Evolutionary conservation across 768 basidiomycete genomes (phyloP), one percentile per base, ranked within the genome.

Genomic region (Tylopilus subfusipes): DNA sequence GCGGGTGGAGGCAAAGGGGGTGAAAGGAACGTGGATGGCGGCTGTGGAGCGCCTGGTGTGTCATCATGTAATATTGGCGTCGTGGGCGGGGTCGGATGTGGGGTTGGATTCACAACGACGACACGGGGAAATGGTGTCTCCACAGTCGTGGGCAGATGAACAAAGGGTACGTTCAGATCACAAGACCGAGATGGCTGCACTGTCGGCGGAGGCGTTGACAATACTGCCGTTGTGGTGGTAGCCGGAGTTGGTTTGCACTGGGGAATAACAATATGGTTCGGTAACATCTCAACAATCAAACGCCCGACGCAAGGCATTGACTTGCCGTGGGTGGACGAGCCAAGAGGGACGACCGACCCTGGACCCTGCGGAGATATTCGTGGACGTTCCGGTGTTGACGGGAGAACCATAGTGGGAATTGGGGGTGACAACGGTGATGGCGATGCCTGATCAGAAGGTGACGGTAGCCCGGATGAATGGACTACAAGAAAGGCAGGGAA

Each of bases 31-130:
- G 60, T 53, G 42, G 65, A 64, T 24, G 53, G 65, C 16, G 63
- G 67, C 33, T 64, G 71, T 48, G 54, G 68, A 40, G 31, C 60
- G 34, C 55, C 57, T 49, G 56, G 63, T 12, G 31, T 56, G 29
- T 57, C 52, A 46, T 70, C 56, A 24, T 65, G 65, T 50, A 78
- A 61, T 48, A 76, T 65, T 10, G 86, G 88, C 1, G 87, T 88
- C 2, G 83, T 78, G 3, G 89, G 90, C 8, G 90, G 88, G 1
- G 90, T 91, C 1, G 85, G 86, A 58, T 85, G 85, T 3, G 88
- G 88, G 0, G 88, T 90, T 18, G 88, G 86, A 59, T 86, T 83
- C 10, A 90, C 82, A 21, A 91, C 78, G 16, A 89, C 78, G 7
- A 91, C 77, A 25, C 78, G 75, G 14, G 84, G 85, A 30, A 80